These are phyloP conservation scores for Coniosporium apollinis DNA, from an alignment of 495 filamentous ascomycete species.

Conservation along the genomic window DNA sequence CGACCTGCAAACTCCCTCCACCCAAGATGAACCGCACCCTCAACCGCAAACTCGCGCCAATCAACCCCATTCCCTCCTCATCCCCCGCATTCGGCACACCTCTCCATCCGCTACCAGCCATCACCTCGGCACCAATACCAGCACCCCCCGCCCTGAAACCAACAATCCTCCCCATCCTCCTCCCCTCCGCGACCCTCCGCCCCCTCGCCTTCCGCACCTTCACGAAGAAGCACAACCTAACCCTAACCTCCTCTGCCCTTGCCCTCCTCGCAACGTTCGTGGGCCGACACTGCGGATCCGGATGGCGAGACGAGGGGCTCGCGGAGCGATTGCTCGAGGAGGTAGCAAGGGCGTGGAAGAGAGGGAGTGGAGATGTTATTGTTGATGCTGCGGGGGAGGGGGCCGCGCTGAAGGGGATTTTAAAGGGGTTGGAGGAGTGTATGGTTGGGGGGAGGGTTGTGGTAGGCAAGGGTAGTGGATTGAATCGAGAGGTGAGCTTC, in stretches of 20 bases:
- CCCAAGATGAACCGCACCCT: background rate
- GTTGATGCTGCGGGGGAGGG: constrained; percentile 60
- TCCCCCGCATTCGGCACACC: constrained; percentile 82
- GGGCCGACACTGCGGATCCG: constrained; percentile 81
- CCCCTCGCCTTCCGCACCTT: constrained; percentile 91
- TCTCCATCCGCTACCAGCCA: constrained; percentile 49
- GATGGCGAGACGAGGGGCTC: constrained; percentile 89
- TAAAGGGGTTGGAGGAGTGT: constrained; percentile 64
- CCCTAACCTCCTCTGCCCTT: constrained; percentile 74
- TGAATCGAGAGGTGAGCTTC: constrained; percentile 46
- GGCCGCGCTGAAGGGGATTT: constrained; percentile 55
- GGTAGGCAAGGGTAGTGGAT: constrained; percentile 12
- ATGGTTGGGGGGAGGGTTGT: constrained; percentile 65
- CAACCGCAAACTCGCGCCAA: constrained; percentile 13
- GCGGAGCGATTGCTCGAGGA: constrained; percentile 88
- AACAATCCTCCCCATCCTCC: constrained; percentile 70
- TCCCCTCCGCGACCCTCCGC: constrained; percentile 71
- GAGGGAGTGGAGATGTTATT: constrained; percentile 63
- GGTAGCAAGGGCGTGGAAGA: constrained; percentile 79
- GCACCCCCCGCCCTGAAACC: constrained; percentile 39
- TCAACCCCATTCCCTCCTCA: constrained; percentile 60
- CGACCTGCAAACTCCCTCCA: background rate
- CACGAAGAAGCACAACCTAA: constrained; percentile 93
- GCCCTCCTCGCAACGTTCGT: constrained; percentile 74
- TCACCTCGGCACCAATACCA: constrained; percentile 28